Conservation (phyloP, 352 stramenopile genomes). For the Phytopythium vexans region DNA sequence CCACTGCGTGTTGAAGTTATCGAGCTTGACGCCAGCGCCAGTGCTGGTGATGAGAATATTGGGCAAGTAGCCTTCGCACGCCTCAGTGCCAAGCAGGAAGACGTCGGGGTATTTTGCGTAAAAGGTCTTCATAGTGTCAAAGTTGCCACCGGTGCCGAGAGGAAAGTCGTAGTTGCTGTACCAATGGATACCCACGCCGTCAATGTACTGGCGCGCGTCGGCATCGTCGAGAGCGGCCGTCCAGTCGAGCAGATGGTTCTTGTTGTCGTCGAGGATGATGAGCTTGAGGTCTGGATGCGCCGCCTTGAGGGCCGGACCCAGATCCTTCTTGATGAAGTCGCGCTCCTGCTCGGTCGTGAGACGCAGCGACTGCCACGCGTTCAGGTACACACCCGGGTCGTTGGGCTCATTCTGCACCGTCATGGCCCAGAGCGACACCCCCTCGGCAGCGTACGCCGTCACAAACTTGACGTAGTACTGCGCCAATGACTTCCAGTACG, state of each 20-base stretch:
- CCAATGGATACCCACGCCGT: conserved; percentile 85
- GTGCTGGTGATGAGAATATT: conserved; percentile 23
- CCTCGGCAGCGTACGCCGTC: conserved; percentile 48
- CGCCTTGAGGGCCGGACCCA: conserved; percentile 53
- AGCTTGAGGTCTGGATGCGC: conserved; percentile 75
- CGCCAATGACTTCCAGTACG: conserved; percentile 57
- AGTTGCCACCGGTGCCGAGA: conserved; percentile 22
- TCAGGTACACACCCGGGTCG: conserved; percentile 21
- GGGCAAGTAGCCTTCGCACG: conserved; percentile 49
- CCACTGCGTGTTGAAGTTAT: conserved; percentile 31
- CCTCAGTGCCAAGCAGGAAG: conserved; percentile 70
- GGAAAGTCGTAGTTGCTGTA: conserved; percentile 48
- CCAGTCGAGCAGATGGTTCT: conserved; percentile 39
- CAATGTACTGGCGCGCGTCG: conserved; percentile 55
- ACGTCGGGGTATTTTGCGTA: conserved; percentile 38
- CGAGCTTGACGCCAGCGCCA: conserved; percentile 27
- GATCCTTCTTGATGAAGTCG: conserved; percentile 65
- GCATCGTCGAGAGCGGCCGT: conserved; percentile 25
- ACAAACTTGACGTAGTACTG: conserved; percentile 85
- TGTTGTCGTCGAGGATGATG: conserved; percentile 79
- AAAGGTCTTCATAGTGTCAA: conserved; percentile 31
- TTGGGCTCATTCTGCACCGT: conserved; percentile 80
- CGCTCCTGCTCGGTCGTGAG: conserved; percentile 27
- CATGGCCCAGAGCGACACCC: conserved; percentile 57
- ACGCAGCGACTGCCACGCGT: conserved; percentile 46